Conservation (phyloP, 2,329 filamentous ascomycete species). For the Phoma sp. region DNA sequence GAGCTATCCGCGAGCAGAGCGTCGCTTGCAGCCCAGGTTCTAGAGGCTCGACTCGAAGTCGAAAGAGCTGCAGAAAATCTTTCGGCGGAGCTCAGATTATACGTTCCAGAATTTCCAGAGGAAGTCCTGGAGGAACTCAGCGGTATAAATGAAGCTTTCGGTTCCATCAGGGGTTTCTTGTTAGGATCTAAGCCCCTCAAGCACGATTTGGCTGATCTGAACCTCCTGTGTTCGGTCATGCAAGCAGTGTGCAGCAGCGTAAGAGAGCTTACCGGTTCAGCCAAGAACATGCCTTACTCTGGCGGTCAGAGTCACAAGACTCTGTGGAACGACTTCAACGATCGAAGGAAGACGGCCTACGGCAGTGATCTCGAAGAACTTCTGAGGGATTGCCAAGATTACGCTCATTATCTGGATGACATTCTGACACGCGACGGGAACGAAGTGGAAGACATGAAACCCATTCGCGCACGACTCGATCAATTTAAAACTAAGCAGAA, state of each 20-base stretch:
- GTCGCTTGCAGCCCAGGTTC: conserved; percentile 21
- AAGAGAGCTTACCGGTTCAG: conserved; percentile 26
- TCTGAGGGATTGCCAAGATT: conserved; percentile 31
- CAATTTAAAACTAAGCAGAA: conserved; percentile 29
- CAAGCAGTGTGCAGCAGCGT: conserved; percentile 30
- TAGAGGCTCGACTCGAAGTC: conserved; percentile 27
- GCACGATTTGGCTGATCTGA: conserved; percentile 22
- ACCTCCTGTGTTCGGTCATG: conserved; percentile 34
- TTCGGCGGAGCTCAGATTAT: conserved; percentile 17
- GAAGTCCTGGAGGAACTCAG: conserved; percentile 23
- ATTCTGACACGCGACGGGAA: conserved; percentile 20
- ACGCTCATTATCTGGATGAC: conserved; percentile 28
- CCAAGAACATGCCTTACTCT: conserved; percentile 6
- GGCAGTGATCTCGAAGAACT: conserved; percentile 24
- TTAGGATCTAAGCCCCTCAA: conserved; percentile 14
- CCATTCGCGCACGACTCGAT: conserved; percentile 27
- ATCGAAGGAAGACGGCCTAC: conserved; percentile 25
- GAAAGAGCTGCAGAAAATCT: conserved; percentile 23
- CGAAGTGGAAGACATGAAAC: conserved; percentile 27
- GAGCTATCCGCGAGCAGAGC: conserved; percentile 16
- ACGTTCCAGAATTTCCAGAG: conserved; percentile 23
- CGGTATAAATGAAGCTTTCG: conserved; percentile 22
- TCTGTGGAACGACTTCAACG: conserved; percentile 37
- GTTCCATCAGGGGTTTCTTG: conserved; percentile 23
- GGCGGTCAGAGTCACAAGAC: conserved; percentile 3